These are phyloP conservation scores for Scedosporium minutisporum DNA, from an alignment of 2,329 filamentous ascomycete genomes.

Conservation along the genomic window DNA sequence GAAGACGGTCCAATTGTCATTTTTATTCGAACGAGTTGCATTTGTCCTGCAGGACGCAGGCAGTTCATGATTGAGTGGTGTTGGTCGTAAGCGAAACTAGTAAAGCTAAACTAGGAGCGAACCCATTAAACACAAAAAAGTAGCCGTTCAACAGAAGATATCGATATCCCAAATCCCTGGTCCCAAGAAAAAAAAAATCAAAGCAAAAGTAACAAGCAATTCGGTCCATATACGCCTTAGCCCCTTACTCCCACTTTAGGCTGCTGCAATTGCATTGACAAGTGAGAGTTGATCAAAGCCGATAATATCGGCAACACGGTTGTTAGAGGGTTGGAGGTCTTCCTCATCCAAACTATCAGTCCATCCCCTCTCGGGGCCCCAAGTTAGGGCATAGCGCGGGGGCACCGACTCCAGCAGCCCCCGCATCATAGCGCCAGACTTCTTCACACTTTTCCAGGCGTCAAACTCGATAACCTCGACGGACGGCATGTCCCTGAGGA, in stretches of 20 bases:
- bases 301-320: background rate
- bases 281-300: constrained; percentile 1
- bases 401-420: constrained; percentile 45
- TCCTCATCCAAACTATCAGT: constrained; percentile 36
- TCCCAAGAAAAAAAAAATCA: background rate
- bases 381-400: constrained; percentile 45
- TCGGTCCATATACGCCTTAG: background rate
- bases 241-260: background rate
- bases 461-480: constrained; percentile 58
- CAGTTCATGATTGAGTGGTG: background rate
- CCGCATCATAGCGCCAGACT: constrained; percentile 53
- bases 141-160: background rate
- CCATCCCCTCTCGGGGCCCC: constrained; percentile 62
- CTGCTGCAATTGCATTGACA: background rate
- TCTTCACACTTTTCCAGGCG: constrained; percentile 55
- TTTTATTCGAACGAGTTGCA: background rate
- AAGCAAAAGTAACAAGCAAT: background rate
- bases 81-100: background rate
- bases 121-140: background rate
- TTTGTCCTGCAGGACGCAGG: background rate
- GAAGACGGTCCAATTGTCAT: background rate
- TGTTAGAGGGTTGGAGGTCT: background rate
- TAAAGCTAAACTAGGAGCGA: background rate
- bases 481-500: constrained; percentile 48
- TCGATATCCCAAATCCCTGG: background rate